Evolutionary conservation across 208 protist species (phyloP).

Genomic region (Trypanosoma scelopori): DNA sequence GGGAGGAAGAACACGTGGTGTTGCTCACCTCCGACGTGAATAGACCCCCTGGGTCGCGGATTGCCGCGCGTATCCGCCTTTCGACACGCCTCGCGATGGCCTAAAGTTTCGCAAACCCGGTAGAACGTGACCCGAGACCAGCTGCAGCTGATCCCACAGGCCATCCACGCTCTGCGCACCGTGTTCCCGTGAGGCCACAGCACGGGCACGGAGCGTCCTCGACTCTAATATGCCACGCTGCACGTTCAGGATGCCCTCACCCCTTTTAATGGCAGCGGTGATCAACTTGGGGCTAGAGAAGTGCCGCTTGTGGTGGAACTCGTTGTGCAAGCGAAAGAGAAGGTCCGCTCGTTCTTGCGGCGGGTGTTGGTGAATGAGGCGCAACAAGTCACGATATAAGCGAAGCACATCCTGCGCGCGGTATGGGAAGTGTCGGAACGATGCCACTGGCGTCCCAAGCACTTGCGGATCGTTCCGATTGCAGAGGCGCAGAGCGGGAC

Average conservation of each 20-base stretch:
- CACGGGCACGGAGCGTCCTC: constrained; percentile 26
- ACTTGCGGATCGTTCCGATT: constrained; percentile 44
- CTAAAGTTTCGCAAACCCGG: constrained; percentile 66
- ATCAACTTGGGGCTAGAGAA: constrained; percentile 62
- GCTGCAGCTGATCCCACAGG: constrained; percentile 72
- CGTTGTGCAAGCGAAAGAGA: constrained; percentile 76
- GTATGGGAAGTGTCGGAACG: constrained; percentile 74
- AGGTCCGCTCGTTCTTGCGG: constrained; percentile 68
- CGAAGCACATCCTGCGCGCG: constrained; percentile 60
- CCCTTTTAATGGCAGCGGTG: constrained; percentile 57
- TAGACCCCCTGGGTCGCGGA: constrained; percentile 49
- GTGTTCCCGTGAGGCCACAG: constrained; percentile 32
- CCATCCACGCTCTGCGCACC: constrained; percentile 73
- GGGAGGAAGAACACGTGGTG: constrained; percentile 20
- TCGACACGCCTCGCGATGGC: constrained; percentile 36
- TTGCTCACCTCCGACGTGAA: constrained; percentile 35
- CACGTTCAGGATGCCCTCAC: constrained; percentile 66
- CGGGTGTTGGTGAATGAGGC: constrained; percentile 74
- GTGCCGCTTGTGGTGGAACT: constrained; percentile 73
- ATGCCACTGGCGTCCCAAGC: constrained; percentile 67
- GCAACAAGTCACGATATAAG: constrained; percentile 77
- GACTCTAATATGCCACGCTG: constrained; percentile 61
- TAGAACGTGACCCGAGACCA: constrained; percentile 63
- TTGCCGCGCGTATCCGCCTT: constrained; percentile 46
- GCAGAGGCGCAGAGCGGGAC: background rate